phyloP scores from a whole-genome alignment of 768 basidiomycete species.

The Auricularia heimuer region DNA sequence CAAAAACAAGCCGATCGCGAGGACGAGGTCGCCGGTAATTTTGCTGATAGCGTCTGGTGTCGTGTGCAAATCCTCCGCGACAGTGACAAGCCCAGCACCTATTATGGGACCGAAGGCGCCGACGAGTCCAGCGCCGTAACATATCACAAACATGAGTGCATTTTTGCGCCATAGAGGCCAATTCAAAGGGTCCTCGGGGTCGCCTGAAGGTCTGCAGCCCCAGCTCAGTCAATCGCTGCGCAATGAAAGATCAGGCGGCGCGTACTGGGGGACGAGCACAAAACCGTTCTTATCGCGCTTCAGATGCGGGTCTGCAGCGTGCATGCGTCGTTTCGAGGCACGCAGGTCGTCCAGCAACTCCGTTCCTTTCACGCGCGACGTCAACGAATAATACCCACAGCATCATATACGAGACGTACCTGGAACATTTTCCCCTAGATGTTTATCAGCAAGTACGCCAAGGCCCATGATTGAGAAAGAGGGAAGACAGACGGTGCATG shows the following conservation, averaged over 20 bases:
- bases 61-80: constrained; percentile 10
- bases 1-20: constrained; percentile 11
- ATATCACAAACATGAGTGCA: constrained; percentile 10
- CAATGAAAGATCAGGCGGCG: background rate
- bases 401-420: background rate
- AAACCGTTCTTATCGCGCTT: constrained; percentile 8
- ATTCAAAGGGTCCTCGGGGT: constrained; percentile 7
- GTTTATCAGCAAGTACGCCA: constrained; percentile 14
- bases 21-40: constrained; percentile 10
- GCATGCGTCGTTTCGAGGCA: background rate
- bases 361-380: no score
- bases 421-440: constrained; percentile 11
- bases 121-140: constrained; percentile 12
- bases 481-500: no score
- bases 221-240: no score
- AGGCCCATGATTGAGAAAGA: constrained; percentile 6
- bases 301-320: background rate
- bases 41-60: constrained; percentile 6
- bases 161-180: constrained; percentile 12
- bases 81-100: constrained; percentile 11
- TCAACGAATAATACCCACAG: no score
- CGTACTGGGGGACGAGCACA: constrained; percentile 7
- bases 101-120: constrained; percentile 14
- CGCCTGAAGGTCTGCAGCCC: no score
- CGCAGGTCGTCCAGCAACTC: constrained; percentile 7